These are phyloP conservation scores for Lagenidium sp. DNA, from an alignment of 352 stramenopile genomes.

Conservation along the genomic window DNA sequence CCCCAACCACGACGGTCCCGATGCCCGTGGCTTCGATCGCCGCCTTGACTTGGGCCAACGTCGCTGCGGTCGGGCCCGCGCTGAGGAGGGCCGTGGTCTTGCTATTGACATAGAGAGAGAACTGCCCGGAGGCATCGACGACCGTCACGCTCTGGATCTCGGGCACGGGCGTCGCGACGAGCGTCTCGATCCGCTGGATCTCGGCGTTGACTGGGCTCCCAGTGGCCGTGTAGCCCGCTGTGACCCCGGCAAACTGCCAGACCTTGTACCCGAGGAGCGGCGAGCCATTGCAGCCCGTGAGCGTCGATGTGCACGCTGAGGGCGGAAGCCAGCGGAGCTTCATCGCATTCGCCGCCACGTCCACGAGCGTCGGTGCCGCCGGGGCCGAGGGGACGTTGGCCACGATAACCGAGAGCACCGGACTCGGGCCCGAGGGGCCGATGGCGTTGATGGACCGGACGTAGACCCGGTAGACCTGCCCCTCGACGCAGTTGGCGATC, in stretches of 20 bases:
- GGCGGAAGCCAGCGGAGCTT: conserved; percentile 61
- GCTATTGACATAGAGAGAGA: conserved; percentile 63
- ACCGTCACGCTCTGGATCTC: conserved; percentile 78
- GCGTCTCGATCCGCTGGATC: conserved; percentile 87
- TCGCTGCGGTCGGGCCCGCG: conserved; percentile 15
- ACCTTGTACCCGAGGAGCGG: conserved; percentile 89
- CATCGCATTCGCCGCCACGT: conserved; percentile 58
- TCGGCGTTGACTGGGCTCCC: conserved; percentile 73
- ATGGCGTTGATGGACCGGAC: conserved; percentile 81
- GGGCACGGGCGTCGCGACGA: conserved; percentile 32
- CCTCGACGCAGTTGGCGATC: conserved; percentile 46
- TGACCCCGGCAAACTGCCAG: conserved; percentile 87
- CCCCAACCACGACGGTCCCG: conserved; percentile 36
- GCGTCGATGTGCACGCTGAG: conserved; percentile 48
- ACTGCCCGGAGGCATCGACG: conserved; percentile 47
- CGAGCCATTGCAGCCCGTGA: conserved; percentile 69
- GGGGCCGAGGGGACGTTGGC: conserved; percentile 61
- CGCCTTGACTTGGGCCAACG: conserved; percentile 27
- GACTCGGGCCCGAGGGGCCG: conserved; percentile 69
- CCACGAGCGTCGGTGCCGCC: conserved; percentile 35
- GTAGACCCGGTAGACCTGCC: conserved; percentile 91
- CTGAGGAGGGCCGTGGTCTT: conserved; percentile 39
- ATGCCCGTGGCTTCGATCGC: conserved; percentile 49
- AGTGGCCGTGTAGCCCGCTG: conserved; percentile 63
- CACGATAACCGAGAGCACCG: conserved; percentile 86